A percentile compares a stretch with the other conserved stretches of the same genome.
Conservation (phyloP, 2,329 filamentous ascomycete species). For the Fusarium caatingaense region DNA sequence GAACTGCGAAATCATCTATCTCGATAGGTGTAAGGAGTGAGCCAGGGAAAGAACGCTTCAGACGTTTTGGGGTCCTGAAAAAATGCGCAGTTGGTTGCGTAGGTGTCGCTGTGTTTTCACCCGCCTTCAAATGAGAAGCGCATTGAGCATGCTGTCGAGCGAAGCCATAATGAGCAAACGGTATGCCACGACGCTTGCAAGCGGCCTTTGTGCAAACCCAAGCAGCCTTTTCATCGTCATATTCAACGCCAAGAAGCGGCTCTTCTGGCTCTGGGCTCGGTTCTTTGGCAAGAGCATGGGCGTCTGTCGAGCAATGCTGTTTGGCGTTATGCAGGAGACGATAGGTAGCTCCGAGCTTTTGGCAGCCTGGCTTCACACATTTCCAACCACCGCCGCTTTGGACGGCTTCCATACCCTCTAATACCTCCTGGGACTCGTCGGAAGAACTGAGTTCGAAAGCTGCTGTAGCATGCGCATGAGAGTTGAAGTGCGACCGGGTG, state of each 20-base stretch:
- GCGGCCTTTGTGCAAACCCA: conserved; percentile 6
- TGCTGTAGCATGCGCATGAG: conserved; percentile 5
- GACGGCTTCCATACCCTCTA: conserved; percentile 5
- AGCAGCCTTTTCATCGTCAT: neutral
- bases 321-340: neutral
- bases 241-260: neutral
- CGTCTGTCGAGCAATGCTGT: neutral
- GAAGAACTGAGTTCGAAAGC: conserved; percentile 8
- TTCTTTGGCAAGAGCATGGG: conserved; percentile 1
- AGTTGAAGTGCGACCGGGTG: conserved; percentile 8
- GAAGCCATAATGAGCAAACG: neutral
- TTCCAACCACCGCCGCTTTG: neutral
- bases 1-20: neutral
- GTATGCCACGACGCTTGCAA: neutral
- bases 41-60: neutral
- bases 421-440: neutral
- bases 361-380: conserved; percentile 11
- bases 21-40: conserved; percentile 20
- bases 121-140: neutral
- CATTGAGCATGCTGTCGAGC: neutral
- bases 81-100: neutral
- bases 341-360: neutral
- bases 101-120: neutral
- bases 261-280: neutral
- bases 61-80: conserved; percentile 4